Evolutionary conservation across 345 rosid genomes (phyloP), one percentile per base, ranked within the genome.

Genomic region (Excoecaria agallocha): DNA sequence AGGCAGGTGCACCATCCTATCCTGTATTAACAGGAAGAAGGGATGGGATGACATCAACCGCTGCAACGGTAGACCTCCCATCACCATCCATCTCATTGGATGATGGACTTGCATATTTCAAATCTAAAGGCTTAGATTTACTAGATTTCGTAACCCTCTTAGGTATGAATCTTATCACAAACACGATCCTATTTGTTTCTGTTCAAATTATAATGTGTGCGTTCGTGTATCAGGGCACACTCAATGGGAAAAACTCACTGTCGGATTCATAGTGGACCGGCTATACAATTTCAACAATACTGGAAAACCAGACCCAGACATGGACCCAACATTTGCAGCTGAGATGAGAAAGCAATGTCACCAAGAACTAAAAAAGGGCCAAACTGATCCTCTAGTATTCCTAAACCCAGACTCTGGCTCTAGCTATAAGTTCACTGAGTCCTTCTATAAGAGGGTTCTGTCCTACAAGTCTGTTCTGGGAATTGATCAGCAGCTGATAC

Each of bases 401-500:
- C 88, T 92, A 22, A 89, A 90, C 84, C 90, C 91, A 24, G 81
- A 77, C 45, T 74, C 89, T 13, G 85, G 87, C n/a, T 71, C 87
- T 63, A 72, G 25, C 72, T 80, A 87, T 86, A 81, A 17, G 24
- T 88, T 92, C 83, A 75, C 73, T 25, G 72, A 60, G 62, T 81
- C 92, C 57, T 90, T 24, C 86, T 88, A 84, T 91, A 71, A 87
- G 13, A 76, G 91, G 57, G 77, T 83, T 49, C 69, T 77, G 54
- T 68, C 85, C 64, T 72, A 73, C n/a, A 71, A 84, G 59, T 78
- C 87, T 48, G 92, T 85, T 51, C 86, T 94, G 5, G 90, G 82
- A 73, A 80, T 89, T 60, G 94, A 94, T 76, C 96, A 92, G 78
- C 94, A 90, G 80, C 86, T 90, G 37, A 71, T 84, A 57, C 81